Evolutionary conservation across 2,329 filamentous ascomycete genomes (phyloP).

Genomic region (Phaeosphaeriaceae sp.): DNA sequence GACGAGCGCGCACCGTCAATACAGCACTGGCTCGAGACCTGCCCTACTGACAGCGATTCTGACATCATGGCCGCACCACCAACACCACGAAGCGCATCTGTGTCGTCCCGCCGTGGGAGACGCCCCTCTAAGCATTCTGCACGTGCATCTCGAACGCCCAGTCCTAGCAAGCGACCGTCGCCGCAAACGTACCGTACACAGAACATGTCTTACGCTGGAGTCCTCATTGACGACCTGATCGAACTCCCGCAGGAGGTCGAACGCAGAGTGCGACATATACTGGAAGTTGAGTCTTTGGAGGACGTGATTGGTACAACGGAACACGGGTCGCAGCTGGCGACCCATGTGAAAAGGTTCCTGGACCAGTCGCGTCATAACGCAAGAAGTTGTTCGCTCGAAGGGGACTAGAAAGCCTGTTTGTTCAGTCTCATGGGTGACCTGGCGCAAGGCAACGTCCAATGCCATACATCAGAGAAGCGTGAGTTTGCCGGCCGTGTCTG

Average conservation of each 20-base stretch:
- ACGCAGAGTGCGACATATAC: conserved; percentile 14
- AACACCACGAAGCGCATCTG: too few species aligned
- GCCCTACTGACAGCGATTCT: too few species aligned
- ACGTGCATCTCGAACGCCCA: conserved; percentile 8
- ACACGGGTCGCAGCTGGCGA: neutral
- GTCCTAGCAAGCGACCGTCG: conserved; percentile 17
- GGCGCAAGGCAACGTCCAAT: too few species aligned
- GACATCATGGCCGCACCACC: too few species aligned
- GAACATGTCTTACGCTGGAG: conserved; percentile 18
- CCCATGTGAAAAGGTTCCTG: neutral
- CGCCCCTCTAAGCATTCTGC: neutral
- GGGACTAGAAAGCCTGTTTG: too few species aligned
- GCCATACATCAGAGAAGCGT: too few species aligned
- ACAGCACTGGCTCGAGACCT: too few species aligned
- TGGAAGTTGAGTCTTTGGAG: conserved; percentile 10
- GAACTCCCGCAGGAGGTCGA: conserved; percentile 13
- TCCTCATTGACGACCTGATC: conserved; percentile 12
- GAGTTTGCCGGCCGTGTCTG: too few species aligned
- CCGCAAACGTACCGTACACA: conserved; percentile 20
- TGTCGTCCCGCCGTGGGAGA: neutral
- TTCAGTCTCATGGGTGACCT: too few species aligned
- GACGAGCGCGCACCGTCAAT: too few species aligned
- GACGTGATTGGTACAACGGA: neutral
- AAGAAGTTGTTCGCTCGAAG: conserved; percentile 14
- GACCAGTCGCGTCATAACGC: conserved; percentile 19